Conservation (phyloP, 495 filamentous ascomycete genomes). For the Podospora sp. region DNA sequence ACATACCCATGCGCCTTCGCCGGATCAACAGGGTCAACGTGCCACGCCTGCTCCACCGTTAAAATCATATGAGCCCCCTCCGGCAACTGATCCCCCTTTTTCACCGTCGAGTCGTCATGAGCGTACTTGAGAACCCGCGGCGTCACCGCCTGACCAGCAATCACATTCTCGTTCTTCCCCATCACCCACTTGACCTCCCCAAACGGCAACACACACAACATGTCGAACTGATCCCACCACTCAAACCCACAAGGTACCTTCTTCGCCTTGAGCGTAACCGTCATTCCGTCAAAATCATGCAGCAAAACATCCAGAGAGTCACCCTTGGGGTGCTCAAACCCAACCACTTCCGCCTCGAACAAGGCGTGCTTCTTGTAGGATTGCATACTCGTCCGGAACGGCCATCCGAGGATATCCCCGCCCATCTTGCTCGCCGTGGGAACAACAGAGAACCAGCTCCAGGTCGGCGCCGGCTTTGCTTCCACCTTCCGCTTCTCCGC, state of each 20-base stretch:
- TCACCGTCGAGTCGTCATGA: conserved; percentile 8
- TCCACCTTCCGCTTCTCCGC: not conserved
- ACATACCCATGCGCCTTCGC: not conserved
- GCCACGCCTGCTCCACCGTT: conserved; percentile 17
- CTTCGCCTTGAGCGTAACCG: conserved; percentile 9
- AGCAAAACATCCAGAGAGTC: not conserved
- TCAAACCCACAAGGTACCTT: conserved; percentile 2
- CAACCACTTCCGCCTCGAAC: not conserved
- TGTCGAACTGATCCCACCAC: conserved; percentile 13
- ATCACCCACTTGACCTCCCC: conserved; percentile 8
- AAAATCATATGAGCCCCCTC: conserved; percentile 7
- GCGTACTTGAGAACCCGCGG: conserved; percentile 18
- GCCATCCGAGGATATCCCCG: conserved; percentile 5
- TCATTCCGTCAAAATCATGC: conserved; percentile 16
- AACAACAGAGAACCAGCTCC: conserved; percentile 14
- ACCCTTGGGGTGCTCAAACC: not conserved
- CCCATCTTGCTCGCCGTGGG: not conserved
- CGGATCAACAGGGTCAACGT: not conserved
- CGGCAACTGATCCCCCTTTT: not conserved
- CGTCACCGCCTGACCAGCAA: not conserved
- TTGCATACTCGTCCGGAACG: conserved; percentile 16
- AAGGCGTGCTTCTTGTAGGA: not conserved
- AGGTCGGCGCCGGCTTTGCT: conserved; percentile 7
- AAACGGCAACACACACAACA: conserved; percentile 13
- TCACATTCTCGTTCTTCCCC: conserved; percentile 9